phyloP scores from a whole-genome alignment of 805 yeast species.

The Lachancea thermotolerans region DNA sequence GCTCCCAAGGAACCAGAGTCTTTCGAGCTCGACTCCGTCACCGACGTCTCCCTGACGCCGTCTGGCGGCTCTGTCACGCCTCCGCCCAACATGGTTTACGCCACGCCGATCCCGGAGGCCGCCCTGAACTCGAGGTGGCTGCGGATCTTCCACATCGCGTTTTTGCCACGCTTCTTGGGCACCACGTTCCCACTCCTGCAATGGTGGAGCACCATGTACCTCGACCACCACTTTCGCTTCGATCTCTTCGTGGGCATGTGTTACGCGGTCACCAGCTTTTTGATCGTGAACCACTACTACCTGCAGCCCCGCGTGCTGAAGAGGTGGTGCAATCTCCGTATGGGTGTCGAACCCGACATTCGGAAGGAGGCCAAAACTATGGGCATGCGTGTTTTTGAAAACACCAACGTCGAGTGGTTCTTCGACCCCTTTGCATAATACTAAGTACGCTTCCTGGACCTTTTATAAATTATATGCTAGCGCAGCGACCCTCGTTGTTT shows the following conservation, averaged over 20 bases:
- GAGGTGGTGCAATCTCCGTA: conserved; percentile 26
- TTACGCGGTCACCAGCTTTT: conserved; percentile 43
- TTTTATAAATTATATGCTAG: too few relatives aligned
- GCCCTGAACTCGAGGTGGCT: conserved; percentile 14
- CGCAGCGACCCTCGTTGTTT: too few relatives aligned
- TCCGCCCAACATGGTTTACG: neutral
- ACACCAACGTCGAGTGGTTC: conserved; percentile 41
- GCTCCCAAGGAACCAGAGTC: neutral
- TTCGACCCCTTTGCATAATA: conserved; percentile 43
- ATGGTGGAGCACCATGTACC: conserved; percentile 72
- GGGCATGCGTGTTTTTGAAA: conserved; percentile 60
- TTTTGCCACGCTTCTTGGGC: conserved; percentile 31
- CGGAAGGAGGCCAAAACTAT: conserved; percentile 41
- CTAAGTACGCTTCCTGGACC: conserved; percentile 21
- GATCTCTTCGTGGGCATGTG: conserved; percentile 51
- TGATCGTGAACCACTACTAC: conserved; percentile 34
- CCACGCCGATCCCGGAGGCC: conserved; percentile 1
- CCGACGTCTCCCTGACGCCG: neutral
- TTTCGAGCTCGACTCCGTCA: conserved; percentile 3
- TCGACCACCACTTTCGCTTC: conserved; percentile 66
- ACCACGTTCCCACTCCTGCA: conserved; percentile 45
- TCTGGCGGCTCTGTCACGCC: neutral
- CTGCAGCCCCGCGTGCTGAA: conserved; percentile 33
- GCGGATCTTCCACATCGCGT: conserved; percentile 21
- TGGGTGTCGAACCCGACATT: conserved; percentile 35